Conservation (phyloP, 1,284 basidiomycete genomes). For the Sanghuangporus weigelae region DNA sequence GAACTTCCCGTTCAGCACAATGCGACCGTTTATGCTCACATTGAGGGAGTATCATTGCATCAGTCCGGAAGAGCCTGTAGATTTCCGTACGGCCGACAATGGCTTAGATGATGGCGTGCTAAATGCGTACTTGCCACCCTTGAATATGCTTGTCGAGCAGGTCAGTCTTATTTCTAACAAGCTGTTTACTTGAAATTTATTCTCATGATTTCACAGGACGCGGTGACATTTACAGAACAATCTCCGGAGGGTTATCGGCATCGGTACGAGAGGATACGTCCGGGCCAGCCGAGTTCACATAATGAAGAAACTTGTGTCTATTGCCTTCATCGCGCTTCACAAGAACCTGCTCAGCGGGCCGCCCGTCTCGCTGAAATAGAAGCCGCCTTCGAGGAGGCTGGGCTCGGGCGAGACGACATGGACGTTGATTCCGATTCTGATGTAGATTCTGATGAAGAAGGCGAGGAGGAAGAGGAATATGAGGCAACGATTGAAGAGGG, state of each 20-base stretch:
- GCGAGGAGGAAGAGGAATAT: conserved; percentile 15
- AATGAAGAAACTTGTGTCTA: conserved; percentile 34
- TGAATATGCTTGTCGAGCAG: conserved; percentile 17
- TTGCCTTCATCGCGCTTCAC: conserved; percentile 19
- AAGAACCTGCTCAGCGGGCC: conserved; percentile 19
- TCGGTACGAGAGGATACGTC: conserved; percentile 33
- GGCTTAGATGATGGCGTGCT: conserved; percentile 41
- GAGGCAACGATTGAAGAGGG: conserved; percentile 22
- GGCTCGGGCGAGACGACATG: conserved; percentile 21
- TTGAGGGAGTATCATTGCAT: conserved; percentile 52
- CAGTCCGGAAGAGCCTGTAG: conserved; percentile 32
- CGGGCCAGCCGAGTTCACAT: conserved; percentile 35
- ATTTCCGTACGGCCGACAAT: conserved; percentile 21
- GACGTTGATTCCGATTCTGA: conserved; percentile 22
- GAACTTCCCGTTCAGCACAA: conserved; percentile 30
- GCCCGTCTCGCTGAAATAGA: conserved; percentile 17
- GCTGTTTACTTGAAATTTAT: not conserved
- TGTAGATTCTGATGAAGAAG: not conserved
- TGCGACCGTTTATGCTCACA: conserved; percentile 48
- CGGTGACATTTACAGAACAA: conserved; percentile 17
- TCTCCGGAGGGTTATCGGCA: conserved; percentile 17
- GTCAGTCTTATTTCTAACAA: not conserved
- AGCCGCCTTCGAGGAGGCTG: conserved; percentile 16
- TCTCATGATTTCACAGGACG: conserved; percentile 11
- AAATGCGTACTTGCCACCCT: conserved; percentile 50